Base-by-base conservation (phyloP, 192 early-diverging fungal genomes). In the Backusella sp. region DNA sequence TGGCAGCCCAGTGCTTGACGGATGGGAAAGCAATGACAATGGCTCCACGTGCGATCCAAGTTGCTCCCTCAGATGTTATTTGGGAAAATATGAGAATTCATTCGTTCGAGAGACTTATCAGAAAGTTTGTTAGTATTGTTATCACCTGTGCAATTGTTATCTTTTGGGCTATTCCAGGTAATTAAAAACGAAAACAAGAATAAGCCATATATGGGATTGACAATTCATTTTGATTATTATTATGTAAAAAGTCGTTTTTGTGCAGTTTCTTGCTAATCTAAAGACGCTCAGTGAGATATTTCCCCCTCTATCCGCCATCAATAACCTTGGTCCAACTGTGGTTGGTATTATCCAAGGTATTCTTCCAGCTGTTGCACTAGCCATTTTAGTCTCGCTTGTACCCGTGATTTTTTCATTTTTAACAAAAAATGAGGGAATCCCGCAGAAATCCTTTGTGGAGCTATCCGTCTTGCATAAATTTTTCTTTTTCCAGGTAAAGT, bases 11-110 rank as follows among this genome's bases (percentile, higher is more conserved):
- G 66, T 83, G 84, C 0, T 83, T 93, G 0, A 78, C 92, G 11
- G 84, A 93, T 80, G 81, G 86, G 30, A 80, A 78, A 71, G 88
- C 90, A 19, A 81, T 91, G 65, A 78, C 78, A 4, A 92, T 95
- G 91, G 75, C 77, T 17, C 90, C 88, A 14, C 84, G 87, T 26
- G 85, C 92, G 14, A 79, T 86, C 3, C 85, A 90, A 59, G 89
- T 96, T 3, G 75, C 91, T 53, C 90, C 92, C 0, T 70, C 88
- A 35, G 93, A 97, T 79, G 77, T 97, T 19, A 88, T 96, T 42
- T 97, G 96, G 96, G 79, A 86, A 8, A 96, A 96, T 74, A 83
- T 94, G 73, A 88, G 87, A 39, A 76, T 92, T 12, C 74, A 80
- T 4, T 82, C 84, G 11, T 83, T 83, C 59, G 73, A 84, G 36